phyloP scores from a whole-genome alignment of 768 basidiomycete species.

The Pulveroboletus frians region DNA sequence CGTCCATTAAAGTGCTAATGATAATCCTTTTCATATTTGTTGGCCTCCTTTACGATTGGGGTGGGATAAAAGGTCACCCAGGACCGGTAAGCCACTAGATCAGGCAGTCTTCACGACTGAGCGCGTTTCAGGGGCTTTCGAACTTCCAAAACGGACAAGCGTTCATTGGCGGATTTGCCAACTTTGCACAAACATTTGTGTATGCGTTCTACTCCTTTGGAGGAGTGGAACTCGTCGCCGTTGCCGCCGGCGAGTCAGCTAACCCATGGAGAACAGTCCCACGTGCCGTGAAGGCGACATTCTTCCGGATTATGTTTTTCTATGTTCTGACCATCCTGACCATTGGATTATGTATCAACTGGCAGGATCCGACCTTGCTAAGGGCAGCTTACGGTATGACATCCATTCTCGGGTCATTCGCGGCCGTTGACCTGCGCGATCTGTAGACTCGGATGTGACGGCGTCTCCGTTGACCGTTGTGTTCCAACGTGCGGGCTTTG shows the following conservation, averaged over 20 bases:
- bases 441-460: slow-evolving; percentile 42
- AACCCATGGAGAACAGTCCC: slow-evolving; percentile 61
- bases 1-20: slow-evolving; percentile 59
- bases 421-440: background rate
- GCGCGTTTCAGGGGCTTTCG: slow-evolving; percentile 41
- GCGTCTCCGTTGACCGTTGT: slow-evolving; percentile 63
- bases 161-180: slow-evolving; percentile 48
- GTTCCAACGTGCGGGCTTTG: slow-evolving; percentile 57
- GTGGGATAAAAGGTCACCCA: slow-evolving; percentile 51
- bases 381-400: slow-evolving; percentile 40
- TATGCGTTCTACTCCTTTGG: slow-evolving; percentile 69
- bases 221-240: slow-evolving; percentile 63
- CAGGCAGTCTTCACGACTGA: background rate
- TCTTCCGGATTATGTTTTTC: slow-evolving; percentile 61
- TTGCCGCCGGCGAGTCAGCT: slow-evolving; percentile 68
- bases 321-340: slow-evolving; percentile 61
- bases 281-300: slow-evolving; percentile 61
- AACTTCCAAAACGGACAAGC: slow-evolving; percentile 48
- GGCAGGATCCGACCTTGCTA: slow-evolving; percentile 48
- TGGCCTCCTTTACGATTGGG: slow-evolving; percentile 60
- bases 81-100: slow-evolving; percentile 41
- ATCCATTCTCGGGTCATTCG: background rate
- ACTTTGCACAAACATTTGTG: slow-evolving; percentile 56
- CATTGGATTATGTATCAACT: slow-evolving; percentile 63
- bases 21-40: slow-evolving; percentile 58